A percentile compares a stretch with the other conserved stretches of the same genome.
phyloP scores from a whole-genome alignment of 208 protist species.

The Trypanosoma conorhini region DNA sequence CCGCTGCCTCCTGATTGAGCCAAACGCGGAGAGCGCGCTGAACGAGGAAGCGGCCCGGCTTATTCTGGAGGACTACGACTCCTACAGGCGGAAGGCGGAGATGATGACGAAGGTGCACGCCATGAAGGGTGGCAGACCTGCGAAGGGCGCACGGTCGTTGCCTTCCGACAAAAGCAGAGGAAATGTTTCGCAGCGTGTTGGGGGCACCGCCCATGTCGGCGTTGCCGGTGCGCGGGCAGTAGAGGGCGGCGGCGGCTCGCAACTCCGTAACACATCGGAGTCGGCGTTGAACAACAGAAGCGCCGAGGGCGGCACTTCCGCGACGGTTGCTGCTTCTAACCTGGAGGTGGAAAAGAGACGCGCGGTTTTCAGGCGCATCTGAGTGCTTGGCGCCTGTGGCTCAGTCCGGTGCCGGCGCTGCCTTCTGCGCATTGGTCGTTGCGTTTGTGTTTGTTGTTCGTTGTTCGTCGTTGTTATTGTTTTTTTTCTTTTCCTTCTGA shows the following conservation, averaged over 20 bases:
- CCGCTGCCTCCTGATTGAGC: slow-evolving; percentile 97
- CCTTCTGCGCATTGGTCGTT: neutral
- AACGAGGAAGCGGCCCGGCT: slow-evolving; percentile 98
- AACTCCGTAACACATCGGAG: slow-evolving; percentile 5
- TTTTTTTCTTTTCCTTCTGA: too few species aligned
- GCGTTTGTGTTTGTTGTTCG: neutral
- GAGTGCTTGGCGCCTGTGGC: neutral
- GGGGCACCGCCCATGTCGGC: neutral
- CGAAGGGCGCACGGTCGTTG: slow-evolving; percentile 14
- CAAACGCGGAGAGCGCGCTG: slow-evolving; percentile 98
- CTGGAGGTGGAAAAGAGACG: slow-evolving; percentile 64
- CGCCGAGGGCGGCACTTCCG: neutral
- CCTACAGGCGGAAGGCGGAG: slow-evolving; percentile 73
- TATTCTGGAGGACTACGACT: slow-evolving; percentile 95
- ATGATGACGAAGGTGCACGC: slow-evolving; percentile 87
- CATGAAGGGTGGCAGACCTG: slow-evolving; percentile 29
- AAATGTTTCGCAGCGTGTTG: slow-evolving; percentile 2
- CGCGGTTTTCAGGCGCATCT: slow-evolving; percentile 57
- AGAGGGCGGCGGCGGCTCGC: neutral
- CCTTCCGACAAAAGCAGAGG: slow-evolving; percentile 1
- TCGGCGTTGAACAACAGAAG: slow-evolving; percentile 2
- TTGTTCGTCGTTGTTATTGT: neutral
- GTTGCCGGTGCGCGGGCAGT: neutral
- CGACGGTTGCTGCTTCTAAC: slow-evolving; percentile 18
- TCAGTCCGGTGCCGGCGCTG: neutral